Percentiles rank a stretch among this genome's conserved stretches.
Evolutionary conservation across 2,329 filamentous ascomycete species (phyloP).

Genomic region (Apiospora aurea): DNA sequence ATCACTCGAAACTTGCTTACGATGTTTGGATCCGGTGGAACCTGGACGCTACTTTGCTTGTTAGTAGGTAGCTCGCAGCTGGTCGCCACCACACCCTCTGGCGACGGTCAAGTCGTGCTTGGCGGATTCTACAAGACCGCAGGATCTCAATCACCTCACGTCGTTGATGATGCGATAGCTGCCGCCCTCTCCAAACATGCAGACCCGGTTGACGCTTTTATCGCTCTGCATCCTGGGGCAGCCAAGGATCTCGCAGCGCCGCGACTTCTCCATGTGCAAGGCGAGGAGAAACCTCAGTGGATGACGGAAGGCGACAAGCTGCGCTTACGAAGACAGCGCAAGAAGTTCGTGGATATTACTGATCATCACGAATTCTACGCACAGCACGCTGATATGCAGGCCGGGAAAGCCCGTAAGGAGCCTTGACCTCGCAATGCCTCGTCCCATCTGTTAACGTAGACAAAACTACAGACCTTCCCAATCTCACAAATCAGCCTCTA

Average conservation of each 20-base stretch:
- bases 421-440: neutral
- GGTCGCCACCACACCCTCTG: neutral
- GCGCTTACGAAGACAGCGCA: slow-evolving; percentile 68
- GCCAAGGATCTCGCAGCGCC: slow-evolving; percentile 44
- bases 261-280: slow-evolving; percentile 68
- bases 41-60: neutral
- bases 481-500: slow-evolving; percentile 57
- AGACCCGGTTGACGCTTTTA: slow-evolving; percentile 35
- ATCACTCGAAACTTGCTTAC: neutral
- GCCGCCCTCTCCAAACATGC: slow-evolving; percentile 30
- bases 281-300: slow-evolving; percentile 64
- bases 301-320: slow-evolving; percentile 76
- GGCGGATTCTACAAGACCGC: neutral
- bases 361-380: slow-evolving; percentile 60
- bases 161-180: slow-evolving; percentile 5
- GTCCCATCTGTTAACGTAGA: neutral
- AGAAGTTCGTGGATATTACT: slow-evolving; percentile 78
- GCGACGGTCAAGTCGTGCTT: slow-evolving; percentile 4
- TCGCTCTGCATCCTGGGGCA: slow-evolving; percentile 32
- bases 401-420: slow-evolving; percentile 42
- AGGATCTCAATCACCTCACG: neutral
- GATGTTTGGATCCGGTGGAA: neutral
- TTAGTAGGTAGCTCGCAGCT: neutral
- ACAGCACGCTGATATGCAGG: slow-evolving; percentile 30
- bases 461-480: slow-evolving; percentile 41